Evolutionary conservation across 192 early-diverging fungal genomes (phyloP).

Genomic region (Rhizophagus clarus): DNA sequence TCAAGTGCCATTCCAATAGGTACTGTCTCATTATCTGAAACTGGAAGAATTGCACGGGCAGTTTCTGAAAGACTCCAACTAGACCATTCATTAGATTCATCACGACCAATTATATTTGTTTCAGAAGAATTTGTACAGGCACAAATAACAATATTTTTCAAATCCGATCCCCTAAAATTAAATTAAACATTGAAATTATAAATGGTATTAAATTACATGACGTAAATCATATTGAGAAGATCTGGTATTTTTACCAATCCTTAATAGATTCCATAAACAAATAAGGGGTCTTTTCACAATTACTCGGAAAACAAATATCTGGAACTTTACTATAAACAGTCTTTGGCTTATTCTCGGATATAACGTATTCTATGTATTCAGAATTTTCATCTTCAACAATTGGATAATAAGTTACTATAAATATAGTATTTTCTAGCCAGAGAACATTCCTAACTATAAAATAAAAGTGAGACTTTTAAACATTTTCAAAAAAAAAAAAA

Average conservation of each 20-base stretch:
- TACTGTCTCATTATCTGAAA: conserved; percentile 59
- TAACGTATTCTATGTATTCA: conserved; percentile 56
- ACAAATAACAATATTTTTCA: conserved; percentile 44
- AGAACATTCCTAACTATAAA: conserved; percentile 61
- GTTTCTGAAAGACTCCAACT: conserved; percentile 70
- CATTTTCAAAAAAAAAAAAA: neutral
- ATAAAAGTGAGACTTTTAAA: too few species aligned
- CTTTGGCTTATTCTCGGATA: conserved; percentile 50
- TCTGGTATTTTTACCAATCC: conserved; percentile 47
- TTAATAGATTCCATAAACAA: conserved; percentile 63
- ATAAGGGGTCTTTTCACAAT: conserved; percentile 47
- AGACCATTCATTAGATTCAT: conserved; percentile 58
- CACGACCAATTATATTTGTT: conserved; percentile 53
- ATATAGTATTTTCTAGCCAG: conserved; percentile 76
- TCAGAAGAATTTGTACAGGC: conserved; percentile 47
- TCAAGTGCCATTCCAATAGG: conserved; percentile 78
- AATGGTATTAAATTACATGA: too few species aligned
- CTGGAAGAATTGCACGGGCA: conserved; percentile 55
- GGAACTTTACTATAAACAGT: conserved; percentile 54
- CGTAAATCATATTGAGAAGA: conserved; percentile 4
- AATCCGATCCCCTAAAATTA: conserved; percentile 38
- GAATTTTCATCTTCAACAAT: conserved; percentile 31
- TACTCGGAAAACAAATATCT: conserved; percentile 60
- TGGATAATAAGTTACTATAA: conserved; percentile 55
- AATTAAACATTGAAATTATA: neutral